phyloP scores from a whole-genome alignment of 371 early-diverging fungal genomes.

The Actinomucor elegans region DNA sequence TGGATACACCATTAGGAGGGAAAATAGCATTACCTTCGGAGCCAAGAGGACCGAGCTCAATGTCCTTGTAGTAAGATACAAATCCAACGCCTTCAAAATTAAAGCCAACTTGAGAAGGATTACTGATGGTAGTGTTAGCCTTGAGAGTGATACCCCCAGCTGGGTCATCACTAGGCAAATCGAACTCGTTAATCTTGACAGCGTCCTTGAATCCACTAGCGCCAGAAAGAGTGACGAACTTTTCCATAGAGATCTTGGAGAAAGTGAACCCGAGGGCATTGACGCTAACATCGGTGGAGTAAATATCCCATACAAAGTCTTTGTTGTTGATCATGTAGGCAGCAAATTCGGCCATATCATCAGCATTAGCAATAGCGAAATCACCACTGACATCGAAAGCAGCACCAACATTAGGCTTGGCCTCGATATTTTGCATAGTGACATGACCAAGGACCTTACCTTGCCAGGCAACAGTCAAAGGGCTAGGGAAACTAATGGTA shows the following conservation, averaged over 20 bases:
- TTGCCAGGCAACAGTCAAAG: slow-evolving; percentile 53
- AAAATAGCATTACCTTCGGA: slow-evolving; percentile 38
- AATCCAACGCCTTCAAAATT: slow-evolving; percentile 35
- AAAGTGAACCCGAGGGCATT: slow-evolving; percentile 58
- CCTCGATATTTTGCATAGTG: slow-evolving; percentile 48
- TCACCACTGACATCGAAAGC: slow-evolving; percentile 44
- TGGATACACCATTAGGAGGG: slow-evolving; percentile 29
- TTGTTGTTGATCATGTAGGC: slow-evolving; percentile 57
- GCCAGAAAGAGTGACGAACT: slow-evolving; percentile 54
- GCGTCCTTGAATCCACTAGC: slow-evolving; percentile 54
- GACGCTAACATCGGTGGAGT: slow-evolving; percentile 49
- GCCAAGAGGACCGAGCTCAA: slow-evolving; percentile 40
- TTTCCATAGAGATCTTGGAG: slow-evolving; percentile 55
- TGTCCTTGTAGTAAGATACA: slow-evolving; percentile 28
- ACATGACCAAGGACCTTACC: slow-evolving; percentile 48
- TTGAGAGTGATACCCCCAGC: slow-evolving; percentile 57
- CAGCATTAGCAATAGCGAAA: slow-evolving; percentile 45
- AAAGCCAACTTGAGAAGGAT: slow-evolving; percentile 63
- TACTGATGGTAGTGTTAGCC: slow-evolving; percentile 47
- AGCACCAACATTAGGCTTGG: slow-evolving; percentile 49
- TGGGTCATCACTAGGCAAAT: slow-evolving; percentile 59
- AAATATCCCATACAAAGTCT: slow-evolving; percentile 59
- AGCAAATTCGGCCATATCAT: slow-evolving; percentile 52
- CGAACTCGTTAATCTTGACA: slow-evolving; percentile 53
- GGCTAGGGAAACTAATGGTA: slow-evolving; percentile 52